Conservation (phyloP, 768 basidiomycete genomes). For the Termitomyces sp. region DNA sequence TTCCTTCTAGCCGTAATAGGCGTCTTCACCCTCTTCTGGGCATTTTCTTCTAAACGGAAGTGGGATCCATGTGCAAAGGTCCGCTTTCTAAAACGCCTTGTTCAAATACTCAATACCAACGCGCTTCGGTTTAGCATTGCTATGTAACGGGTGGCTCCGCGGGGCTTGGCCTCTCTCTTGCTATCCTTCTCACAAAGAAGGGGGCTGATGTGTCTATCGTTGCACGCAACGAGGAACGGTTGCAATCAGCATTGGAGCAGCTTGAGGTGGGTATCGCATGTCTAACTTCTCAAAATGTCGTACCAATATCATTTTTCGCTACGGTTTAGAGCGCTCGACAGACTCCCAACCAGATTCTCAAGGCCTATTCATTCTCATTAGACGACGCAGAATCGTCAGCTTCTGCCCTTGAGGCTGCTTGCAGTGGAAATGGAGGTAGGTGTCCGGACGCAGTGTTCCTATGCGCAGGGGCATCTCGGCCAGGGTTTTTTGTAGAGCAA, state of each 20-base stretch:
- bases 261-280: conserved; percentile 51
- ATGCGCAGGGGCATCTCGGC: conserved; percentile 71
- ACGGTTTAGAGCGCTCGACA: conserved; percentile 43
- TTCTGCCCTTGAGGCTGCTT: conserved; percentile 59
- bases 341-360: conserved; percentile 54
- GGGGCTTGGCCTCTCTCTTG: conserved; percentile 80
- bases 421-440: conserved; percentile 43
- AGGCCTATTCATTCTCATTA: conserved; percentile 63
- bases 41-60: conserved; percentile 24
- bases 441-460: conserved; percentile 75
- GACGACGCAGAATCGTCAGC: conserved; percentile 44
- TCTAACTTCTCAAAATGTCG: conserved; percentile 24
- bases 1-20: background rate
- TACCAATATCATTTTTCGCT: background rate
- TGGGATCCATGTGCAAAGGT: conserved; percentile 42
- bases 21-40: conserved; percentile 5
- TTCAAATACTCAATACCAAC: background rate
- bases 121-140: conserved; percentile 51
- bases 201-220: conserved; percentile 88
- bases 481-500: conserved; percentile 73
- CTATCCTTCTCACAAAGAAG: conserved; percentile 55
- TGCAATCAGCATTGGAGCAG: conserved; percentile 55
- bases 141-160: conserved; percentile 84
- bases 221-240: conserved; percentile 62
- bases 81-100: background rate